Base-by-base conservation (phyloP, 345 rosid genomes). In the Turnera subulata region DNA sequence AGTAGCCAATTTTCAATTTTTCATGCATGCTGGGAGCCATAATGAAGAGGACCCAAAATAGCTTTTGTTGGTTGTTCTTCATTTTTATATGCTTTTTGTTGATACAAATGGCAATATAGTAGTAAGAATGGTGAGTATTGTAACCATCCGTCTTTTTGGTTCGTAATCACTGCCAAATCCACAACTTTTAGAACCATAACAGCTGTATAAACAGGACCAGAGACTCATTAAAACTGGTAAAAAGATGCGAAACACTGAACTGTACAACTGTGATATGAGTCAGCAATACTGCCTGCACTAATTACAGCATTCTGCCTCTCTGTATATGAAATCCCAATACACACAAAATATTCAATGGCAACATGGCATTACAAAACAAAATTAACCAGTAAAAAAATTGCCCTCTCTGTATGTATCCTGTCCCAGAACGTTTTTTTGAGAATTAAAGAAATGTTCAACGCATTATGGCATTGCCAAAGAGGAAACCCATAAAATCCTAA, bases 221-320 rank as follows among this genome's bases (percentile, higher is more conserved):
- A 8, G 40, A 8, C 10, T 43, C 17, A 45, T 56, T 46, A 26
- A 37, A 56, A 23, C 12, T 32, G 22, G 25, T 17, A 17, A 23
- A 37, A 43, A 49, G 3, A 49, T n/a, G 63, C 25, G 37, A 57
- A 54, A 43, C 19, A 47, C 17, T 15, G 20, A 46, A 53, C 57
- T 21, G 53, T 61, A 48, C 72, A 57, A 58, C 53, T 62, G 35
- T 56, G 43, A 18, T 43, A 37, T 51, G 58, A 69, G 46, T 55
- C 59, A 24, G 45, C 56, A 19, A 11, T 32, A 29, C 45, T 32
- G 63, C 23, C 12, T 42, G 24, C 51, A 39, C 57, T 72, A 52
- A 62, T 53, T 62, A 53, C 65, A 18, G 12, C 15, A 44, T 1
- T 26, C 55, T 14, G n/a, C n/a, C n/a, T n/a, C n/a, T n/a, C n/a